Evolutionary conservation across 352 stramenopile species (phyloP).

Genomic region (Pythium insidiosum): DNA sequence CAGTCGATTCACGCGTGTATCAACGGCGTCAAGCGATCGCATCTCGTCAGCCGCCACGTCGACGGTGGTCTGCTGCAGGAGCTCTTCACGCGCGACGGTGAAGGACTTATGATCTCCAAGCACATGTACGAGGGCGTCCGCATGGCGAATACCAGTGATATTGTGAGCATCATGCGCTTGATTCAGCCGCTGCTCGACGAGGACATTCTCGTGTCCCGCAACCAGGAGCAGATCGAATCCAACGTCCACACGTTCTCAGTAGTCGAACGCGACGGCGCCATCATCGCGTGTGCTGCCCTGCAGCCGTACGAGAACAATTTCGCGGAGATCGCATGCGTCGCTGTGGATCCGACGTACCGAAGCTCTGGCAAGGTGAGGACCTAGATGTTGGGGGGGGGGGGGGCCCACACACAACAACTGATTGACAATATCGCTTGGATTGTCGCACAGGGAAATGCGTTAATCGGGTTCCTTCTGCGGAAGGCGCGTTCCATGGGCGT

Average conservation of each 20-base stretch:
- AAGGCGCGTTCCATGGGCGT: conserved; percentile 81
- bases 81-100: conserved; percentile 96
- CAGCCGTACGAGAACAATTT: conserved; percentile 88
- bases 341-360: conserved; percentile 83
- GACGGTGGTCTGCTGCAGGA: conserved; percentile 92
- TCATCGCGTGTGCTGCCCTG: conserved; percentile 84
- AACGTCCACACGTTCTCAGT: conserved; percentile 86
- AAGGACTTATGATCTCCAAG: conserved; percentile 94
- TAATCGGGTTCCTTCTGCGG: conserved; percentile 89
- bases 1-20: conserved; percentile 80
- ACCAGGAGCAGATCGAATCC: conserved; percentile 85
- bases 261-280: conserved; percentile 82
- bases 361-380: conserved; percentile 58
- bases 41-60: conserved; percentile 81
- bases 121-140: conserved; percentile 96
- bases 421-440: background rate
- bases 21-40: conserved; percentile 77
- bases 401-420: background rate
- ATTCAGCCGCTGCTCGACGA: conserved; percentile 85
- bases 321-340: conserved; percentile 88
- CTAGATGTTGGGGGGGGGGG: background rate
- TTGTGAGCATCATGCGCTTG: conserved; percentile 84
- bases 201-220: conserved; percentile 81
- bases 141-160: conserved; percentile 88
- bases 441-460: conserved; percentile 62